Conservation (phyloP, 495 filamentous ascomycete species). For the Xylaria bambusicola region DNA sequence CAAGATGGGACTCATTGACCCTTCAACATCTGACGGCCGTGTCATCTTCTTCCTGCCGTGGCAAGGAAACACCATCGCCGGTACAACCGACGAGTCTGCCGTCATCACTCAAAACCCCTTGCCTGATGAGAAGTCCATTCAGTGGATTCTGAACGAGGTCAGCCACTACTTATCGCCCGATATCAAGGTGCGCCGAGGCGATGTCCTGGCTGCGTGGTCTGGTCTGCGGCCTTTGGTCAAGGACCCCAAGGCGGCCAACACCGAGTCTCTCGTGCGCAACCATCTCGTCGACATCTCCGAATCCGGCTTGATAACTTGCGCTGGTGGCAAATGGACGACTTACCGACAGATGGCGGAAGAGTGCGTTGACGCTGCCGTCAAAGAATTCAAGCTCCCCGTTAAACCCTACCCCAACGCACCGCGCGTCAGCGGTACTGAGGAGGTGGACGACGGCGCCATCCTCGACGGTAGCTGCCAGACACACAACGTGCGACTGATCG, state of each 20-base stretch:
- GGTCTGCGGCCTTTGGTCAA: constrained; percentile 92
- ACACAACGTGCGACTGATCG: constrained; percentile 84
- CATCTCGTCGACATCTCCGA: constrained; percentile 86
- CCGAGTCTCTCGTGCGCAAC: constrained; percentile 92
- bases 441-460: constrained; percentile 69
- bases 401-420: constrained; percentile 61
- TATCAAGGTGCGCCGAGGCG: constrained; percentile 89
- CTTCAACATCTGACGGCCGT: constrained; percentile 88
- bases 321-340: constrained; percentile 99
- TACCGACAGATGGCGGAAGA: constrained; percentile 99
- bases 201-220: constrained; percentile 95
- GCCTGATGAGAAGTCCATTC: constrained; percentile 88
- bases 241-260: constrained; percentile 91
- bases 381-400: constrained; percentile 70
- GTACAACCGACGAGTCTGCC: constrained; percentile 91
- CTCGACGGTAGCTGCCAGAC: constrained; percentile 90
- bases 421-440: constrained; percentile 75
- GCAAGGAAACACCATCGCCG: constrained; percentile 99
- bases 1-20: constrained; percentile 96
- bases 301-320: constrained; percentile 87
- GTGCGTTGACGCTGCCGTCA: constrained; percentile 87
- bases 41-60: constrained; percentile 99
- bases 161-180: constrained; percentile 87
- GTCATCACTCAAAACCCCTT: constrained; percentile 78
- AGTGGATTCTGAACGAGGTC: constrained; percentile 94